A percentile compares a stretch with the other conserved stretches of the same genome.
Evolutionary conservation across 2,329 filamentous ascomycete species (phyloP).

Genomic region (Beauveria sp.): DNA sequence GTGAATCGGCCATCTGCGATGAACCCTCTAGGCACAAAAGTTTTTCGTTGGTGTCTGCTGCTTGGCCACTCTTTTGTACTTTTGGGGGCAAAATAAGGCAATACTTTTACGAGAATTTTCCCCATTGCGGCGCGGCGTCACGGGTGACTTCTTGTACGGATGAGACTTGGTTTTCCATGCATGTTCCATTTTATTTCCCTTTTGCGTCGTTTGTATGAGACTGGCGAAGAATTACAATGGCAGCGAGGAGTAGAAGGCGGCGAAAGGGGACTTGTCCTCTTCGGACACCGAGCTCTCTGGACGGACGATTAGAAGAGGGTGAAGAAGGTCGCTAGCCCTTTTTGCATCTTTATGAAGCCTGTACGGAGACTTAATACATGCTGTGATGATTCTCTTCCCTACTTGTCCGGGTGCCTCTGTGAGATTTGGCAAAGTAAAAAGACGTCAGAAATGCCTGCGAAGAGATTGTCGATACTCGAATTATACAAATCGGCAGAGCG

Average conservation of each 20-base stretch:
- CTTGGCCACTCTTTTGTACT: not conserved
- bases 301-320: not conserved
- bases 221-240: not conserved
- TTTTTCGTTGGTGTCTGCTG: not conserved
- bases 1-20: not conserved
- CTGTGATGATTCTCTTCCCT: not conserved
- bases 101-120: not conserved
- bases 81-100: not conserved
- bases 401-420: no score
- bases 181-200: not conserved
- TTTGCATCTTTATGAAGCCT: not conserved
- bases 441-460: no score
- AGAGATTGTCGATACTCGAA: no score
- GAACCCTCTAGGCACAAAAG: not conserved
- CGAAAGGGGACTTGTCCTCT: not conserved
- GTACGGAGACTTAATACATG: not conserved
- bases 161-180: not conserved
- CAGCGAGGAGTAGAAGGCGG: not conserved
- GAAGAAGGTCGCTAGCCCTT: not conserved
- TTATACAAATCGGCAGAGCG: no score
- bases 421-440: no score
- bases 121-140: not conserved
- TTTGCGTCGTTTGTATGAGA: not conserved
- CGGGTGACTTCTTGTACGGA: not conserved
- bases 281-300: not conserved